Base-by-base conservation (phyloP, 169 alveolate genomes). In the Plasmodium berghei region DNA sequence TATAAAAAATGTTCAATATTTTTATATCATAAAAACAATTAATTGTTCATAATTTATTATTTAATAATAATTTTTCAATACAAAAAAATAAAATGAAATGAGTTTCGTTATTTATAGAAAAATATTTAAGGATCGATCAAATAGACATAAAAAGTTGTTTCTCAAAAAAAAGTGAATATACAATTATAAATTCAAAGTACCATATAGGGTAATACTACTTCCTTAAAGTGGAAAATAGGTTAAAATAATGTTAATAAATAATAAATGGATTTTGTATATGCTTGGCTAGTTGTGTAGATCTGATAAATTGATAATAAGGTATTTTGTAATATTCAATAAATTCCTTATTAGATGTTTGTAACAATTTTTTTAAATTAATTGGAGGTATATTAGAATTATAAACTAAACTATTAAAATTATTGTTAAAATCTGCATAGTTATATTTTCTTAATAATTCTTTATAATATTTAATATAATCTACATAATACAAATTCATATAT, bases 401-500 rank as follows among this genome's bases (percentile, higher is more conserved):
- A 14, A 86, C 91, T 40, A 86, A 59, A 12, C 28, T 56, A 52
- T 86, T 86, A 45, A 86, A 86, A 12, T 69, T 70, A n/a, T 52
- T 71, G 52, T 86, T 86, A 18, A 86, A 86, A 62, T 86, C 91
- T 5, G 54, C 75, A 59, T 86, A 86, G 64, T 63, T 86, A 72
- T 86, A 73, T 61, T 48, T 86, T 72, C 46, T 70, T 20, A 86
- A 34, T 14, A 86, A 55, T 64, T 71, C 91, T 18, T 86, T 70
- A 45, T 86, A 86, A 59, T 59, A 86, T 18, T 74, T 62, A 69
- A 90, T 90, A 74, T 92, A 92, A 40, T 93, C 88, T 18, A 70
- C 73, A 91, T 94, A 94, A 26, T 49, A 66, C 26, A 63, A 45
- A 74, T 75, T 94, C 96, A 94, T 94, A 56, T 90, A 66, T 1